Evolutionary conservation across 805 yeast genomes (phyloP).

Genomic region (Yamadazyma insecticola): DNA sequence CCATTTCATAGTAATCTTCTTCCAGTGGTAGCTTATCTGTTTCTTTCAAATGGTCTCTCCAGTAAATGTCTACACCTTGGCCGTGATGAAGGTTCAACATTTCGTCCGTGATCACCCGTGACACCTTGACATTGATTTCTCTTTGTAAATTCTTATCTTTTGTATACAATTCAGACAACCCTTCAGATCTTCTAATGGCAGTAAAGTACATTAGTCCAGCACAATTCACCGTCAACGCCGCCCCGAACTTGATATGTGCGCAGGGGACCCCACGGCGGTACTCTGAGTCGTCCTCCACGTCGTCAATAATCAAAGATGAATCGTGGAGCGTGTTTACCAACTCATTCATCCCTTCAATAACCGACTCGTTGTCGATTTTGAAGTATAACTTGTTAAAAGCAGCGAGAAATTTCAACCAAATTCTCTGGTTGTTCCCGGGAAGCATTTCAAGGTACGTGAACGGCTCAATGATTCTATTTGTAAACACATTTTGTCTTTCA

Average conservation of each 20-base stretch:
- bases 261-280: conserved; percentile 74
- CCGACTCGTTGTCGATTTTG: conserved; percentile 18
- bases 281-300: conserved; percentile 75
- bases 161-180: conserved; percentile 13
- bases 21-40: conserved; percentile 16
- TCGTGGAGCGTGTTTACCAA: conserved; percentile 32
- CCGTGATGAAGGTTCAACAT: conserved; percentile 81
- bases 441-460: conserved; percentile 26
- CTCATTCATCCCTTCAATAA: conserved; percentile 22
- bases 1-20: conserved; percentile 69
- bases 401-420: conserved; percentile 24
- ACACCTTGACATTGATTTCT: conserved; percentile 18
- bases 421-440: conserved; percentile 29
- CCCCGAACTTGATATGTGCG: conserved; percentile 74
- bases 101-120: conserved; percentile 57
- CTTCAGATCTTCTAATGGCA: conserved; percentile 50
- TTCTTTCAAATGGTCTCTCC: conserved; percentile 46
- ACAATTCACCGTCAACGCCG: conserved; percentile 75
- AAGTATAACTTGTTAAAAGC: conserved; percentile 32
- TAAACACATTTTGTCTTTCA: conserved; percentile 5
- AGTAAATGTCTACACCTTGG: conserved; percentile 82
- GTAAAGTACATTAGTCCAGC: conserved; percentile 79
- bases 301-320: conserved; percentile 57
- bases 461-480: conserved; percentile 18
- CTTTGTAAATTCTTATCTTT: conserved; percentile 3